Conservation (phyloP, 495 filamentous ascomycete species). For the Bryoglossum gracile region DNA sequence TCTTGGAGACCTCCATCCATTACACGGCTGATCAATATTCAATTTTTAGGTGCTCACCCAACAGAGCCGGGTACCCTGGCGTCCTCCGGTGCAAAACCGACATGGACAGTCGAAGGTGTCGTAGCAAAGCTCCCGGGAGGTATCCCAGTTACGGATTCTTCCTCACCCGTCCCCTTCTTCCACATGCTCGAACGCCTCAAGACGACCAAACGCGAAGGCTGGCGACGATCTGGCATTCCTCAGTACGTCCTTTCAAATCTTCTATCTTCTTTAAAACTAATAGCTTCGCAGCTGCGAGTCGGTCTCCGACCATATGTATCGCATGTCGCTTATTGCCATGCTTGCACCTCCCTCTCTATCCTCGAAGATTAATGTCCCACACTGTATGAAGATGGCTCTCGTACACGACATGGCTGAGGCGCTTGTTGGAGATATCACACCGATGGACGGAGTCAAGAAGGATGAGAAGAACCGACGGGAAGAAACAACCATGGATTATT, state of each 20-base stretch:
- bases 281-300: slow-evolving; percentile 53
- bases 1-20: not conserved
- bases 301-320: slow-evolving; percentile 98
- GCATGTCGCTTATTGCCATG: slow-evolving; percentile 95
- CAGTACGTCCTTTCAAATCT: slow-evolving; percentile 28
- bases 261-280: not conserved
- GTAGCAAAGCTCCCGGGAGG: slow-evolving; percentile 35
- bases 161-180: slow-evolving; percentile 81
- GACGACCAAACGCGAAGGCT: slow-evolving; percentile 91
- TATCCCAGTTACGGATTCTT: slow-evolving; percentile 48
- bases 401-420: slow-evolving; percentile 97
- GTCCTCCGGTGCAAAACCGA: not conserved
- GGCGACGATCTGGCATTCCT: slow-evolving; percentile 77
- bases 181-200: slow-evolving; percentile 89
- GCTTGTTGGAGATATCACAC: slow-evolving; percentile 93
- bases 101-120: slow-evolving; percentile 44
- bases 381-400: slow-evolving; percentile 87
- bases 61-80: not conserved
- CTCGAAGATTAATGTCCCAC: slow-evolving; percentile 60
- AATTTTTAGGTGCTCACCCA: not conserved
- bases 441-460: slow-evolving; percentile 63
- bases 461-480: slow-evolving; percentile 83
- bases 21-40: not conserved
- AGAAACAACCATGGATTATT: slow-evolving; percentile 79
- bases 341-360: slow-evolving; percentile 72